A percentile compares a stretch with the other conserved stretches of the same genome.
Conservation (phyloP, 2,329 filamentous ascomycete genomes). For the Huntiella savannae region DNA sequence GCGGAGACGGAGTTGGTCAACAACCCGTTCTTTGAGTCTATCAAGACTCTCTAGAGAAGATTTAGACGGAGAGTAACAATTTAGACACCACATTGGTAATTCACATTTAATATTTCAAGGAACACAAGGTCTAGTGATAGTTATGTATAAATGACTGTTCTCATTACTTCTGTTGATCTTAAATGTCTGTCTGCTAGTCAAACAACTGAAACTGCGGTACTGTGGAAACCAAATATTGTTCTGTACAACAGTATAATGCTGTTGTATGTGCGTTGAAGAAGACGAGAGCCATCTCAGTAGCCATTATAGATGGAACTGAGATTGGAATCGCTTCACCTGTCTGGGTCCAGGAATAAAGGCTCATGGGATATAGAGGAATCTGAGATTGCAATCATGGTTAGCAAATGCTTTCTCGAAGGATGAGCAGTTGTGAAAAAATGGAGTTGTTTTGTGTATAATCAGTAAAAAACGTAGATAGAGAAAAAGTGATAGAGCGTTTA, state of each 20-base stretch:
- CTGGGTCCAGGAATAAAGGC: slow-evolving; percentile 9
- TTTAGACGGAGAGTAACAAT: not conserved
- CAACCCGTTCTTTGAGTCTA: slow-evolving; percentile 53
- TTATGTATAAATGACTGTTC: not conserved
- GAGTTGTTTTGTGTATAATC: slow-evolving; percentile 6
- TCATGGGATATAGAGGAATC: not conserved
- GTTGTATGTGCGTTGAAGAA: not conserved
- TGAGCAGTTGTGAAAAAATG: slow-evolving; percentile 4
- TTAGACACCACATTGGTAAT: not conserved
- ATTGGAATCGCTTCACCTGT: slow-evolving; percentile 6
- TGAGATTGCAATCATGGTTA: slow-evolving; percentile 7
- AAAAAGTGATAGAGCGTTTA: slow-evolving; percentile 11
- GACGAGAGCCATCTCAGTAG: not conserved
- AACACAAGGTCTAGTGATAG: not conserved
- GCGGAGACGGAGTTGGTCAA: slow-evolving; percentile 44
- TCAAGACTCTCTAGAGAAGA: slow-evolving; percentile 31
- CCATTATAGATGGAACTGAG: not conserved
- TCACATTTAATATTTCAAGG: not conserved
- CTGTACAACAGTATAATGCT: too few relatives aligned
- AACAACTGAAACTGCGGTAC: too few relatives aligned
- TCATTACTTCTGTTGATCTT: not conserved
- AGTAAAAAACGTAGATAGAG: slow-evolving; percentile 12
- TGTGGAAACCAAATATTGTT: too few relatives aligned
- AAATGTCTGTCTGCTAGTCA: too few relatives aligned
- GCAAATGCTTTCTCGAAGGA: not conserved